These are phyloP conservation scores for Periglandula ipomoeae DNA, from an alignment of 2,329 filamentous ascomycete genomes.

Conservation along the genomic window DNA sequence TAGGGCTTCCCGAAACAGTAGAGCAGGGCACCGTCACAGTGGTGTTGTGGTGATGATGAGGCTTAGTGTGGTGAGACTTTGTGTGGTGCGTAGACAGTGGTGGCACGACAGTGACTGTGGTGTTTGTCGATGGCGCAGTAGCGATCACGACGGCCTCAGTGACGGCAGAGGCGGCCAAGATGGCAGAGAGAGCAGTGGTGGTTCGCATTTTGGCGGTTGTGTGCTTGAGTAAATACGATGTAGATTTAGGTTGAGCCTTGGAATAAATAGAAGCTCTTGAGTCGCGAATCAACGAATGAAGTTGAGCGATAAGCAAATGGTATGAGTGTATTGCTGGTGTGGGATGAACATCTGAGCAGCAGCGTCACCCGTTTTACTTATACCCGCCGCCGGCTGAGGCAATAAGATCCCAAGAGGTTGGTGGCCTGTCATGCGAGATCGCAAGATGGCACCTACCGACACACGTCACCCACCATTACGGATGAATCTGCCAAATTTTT, in stretches of 20 bases:
- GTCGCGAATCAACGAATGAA: neutral
- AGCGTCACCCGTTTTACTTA: slow-evolving; percentile 3
- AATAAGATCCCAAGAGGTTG: neutral
- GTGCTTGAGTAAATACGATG: neutral
- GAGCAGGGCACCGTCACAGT: neutral
- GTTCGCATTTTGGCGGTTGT: slow-evolving; percentile 13
- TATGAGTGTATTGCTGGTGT: too few species aligned
- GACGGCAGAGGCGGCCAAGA: slow-evolving; percentile 11
- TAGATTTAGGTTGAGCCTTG: too few species aligned
- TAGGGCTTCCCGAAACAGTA: neutral
- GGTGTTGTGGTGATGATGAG: neutral
- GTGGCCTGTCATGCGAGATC: neutral
- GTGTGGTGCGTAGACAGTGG: neutral
- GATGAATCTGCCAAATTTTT: neutral
- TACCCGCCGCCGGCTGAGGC: neutral
- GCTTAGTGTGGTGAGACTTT: too few species aligned
- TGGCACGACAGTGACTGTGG: neutral
- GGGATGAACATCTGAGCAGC: neutral
- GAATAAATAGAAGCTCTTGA: neutral
- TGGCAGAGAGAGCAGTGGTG: slow-evolving; percentile 9
- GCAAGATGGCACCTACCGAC: neutral
- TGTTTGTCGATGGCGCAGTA: neutral
- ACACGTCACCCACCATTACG: slow-evolving; percentile 3
- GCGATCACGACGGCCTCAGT: neutral
- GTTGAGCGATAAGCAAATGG: too few species aligned